Evolutionary conservation across 768 basidiomycete species (phyloP), one percentile per base, ranked within the genome.

Genomic region (Macrolepiota fuliginosa): DNA sequence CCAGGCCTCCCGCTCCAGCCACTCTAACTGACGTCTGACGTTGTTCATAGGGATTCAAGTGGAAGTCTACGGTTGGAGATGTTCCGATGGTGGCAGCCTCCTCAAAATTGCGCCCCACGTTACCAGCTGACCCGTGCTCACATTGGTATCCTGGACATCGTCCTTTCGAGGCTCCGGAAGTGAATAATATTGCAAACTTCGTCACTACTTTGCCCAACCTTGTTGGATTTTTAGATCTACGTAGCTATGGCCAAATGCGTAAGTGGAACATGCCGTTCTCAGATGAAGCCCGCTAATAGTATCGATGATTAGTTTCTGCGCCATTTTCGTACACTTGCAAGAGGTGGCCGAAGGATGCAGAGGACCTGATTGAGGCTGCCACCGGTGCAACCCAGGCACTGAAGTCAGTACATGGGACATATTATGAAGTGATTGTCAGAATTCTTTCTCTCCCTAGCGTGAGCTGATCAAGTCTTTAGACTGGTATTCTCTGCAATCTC

Each of bases 161-260:
- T 7, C 77, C 91, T 0, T 95, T 94, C 73, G 83, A 94, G 69
- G 82, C 91, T 0, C 82, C 84, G 1, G 92, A 95, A 71, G 86
- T 87, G 17, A 86, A 85, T 72, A 89, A 85, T 62, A 81, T 94
- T 61, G 87, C 88, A 3, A 86, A 88, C 66, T 91, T 84, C 70
- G 75, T 91, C 57, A 76, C 77, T 19, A 77, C 77, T 6, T 72
- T 84, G 11, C 77, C 82, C 6, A 77, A 80, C 63, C 74, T 91
- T 15, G 77, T 81, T 19, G 87, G 79, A 1, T 94, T 91, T 71
- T 61, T 93, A 35, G 91, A 94, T 72, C 70, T 93, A 54, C 79
- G 93, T 64, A 90, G 87, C 66, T 95, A 92, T 67, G 92, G 92
- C 0, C 91, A 94, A 70, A 88, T 92, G 81, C 70, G 90, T 92